Evolutionary conservation across 2,329 filamentous ascomycete genomes (phyloP), one percentile per base, ranked within the genome.

Genomic region (Colletotrichum musicola): DNA sequence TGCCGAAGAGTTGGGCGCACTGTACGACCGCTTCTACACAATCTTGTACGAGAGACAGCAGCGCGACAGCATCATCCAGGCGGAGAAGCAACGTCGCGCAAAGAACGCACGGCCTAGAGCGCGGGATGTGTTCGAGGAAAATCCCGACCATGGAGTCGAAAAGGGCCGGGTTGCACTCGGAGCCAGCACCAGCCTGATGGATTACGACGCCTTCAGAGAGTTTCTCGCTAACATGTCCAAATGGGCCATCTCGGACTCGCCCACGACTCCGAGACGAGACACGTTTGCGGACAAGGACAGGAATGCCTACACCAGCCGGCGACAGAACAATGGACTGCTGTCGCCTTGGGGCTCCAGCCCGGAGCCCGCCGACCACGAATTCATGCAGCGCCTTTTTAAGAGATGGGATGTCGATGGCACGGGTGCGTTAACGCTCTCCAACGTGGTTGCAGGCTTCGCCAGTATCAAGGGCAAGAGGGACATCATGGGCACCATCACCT

Each of bases 401-500:
- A 92, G 92, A 69, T 99, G 96, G 96, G 94, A 98, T 76, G 87
- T 89, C 5, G 92, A 95, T 70, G 89, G 89, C 60, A 90, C 87
- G 35, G 91, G 91, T n/a, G 90, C 91, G 1, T 81, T 99, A 71
- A 97, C 91, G 18, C 82, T 99, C 57, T 94, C 97, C 75, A 93
- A 98, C 73, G 94, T 99, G 2, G 96, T 98, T 5, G 92, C 92
- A 18, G 96, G 96, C 0, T 84, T 99, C 53, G 95, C 95, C 2
- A 90, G 93, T 14, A 93, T 99, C 75, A 98, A 97, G 79, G 95
- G 96, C 9, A 94, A 92, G 63, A 91, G 92, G 54, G 96, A 99
- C 79, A 98, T 99, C 72, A 98, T 99, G 95, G 93, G 93, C 35
- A 96, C 93, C 67, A 98, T 99, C 76, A 96, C 91, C 69, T 98